phyloP scores from a whole-genome alignment of 192 early-diverging fungal genomes.

The Glomus cerebriforme region DNA sequence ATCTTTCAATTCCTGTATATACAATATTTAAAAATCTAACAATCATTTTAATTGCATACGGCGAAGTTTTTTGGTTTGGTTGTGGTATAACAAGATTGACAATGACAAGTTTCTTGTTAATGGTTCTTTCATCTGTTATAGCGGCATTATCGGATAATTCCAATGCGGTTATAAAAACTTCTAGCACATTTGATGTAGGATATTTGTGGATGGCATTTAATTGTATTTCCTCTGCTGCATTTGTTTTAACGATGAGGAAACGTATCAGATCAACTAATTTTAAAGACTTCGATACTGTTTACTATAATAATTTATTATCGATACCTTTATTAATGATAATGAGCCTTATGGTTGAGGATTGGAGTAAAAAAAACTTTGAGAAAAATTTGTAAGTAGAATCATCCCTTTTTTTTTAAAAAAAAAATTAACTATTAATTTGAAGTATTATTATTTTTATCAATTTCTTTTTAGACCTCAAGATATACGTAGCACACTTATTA shows the following conservation, averaged over 20 bases:
- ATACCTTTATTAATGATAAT: conserved; percentile 76
- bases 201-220: conserved; percentile 93
- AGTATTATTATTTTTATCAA: background rate
- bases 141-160: conserved; percentile 80
- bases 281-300: conserved; percentile 98
- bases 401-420: background rate
- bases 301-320: conserved; percentile 93
- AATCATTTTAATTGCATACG: conserved; percentile 95
- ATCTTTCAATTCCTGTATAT: conserved; percentile 89
- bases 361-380: conserved; percentile 58
- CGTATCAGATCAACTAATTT: conserved; percentile 88
- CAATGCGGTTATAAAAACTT: conserved; percentile 28
- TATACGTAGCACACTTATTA: conserved; percentile 55
- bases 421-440: background rate
- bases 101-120: conserved; percentile 80
- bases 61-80: conserved; percentile 83
- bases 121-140: conserved; percentile 85
- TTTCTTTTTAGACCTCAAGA: conserved; percentile 38
- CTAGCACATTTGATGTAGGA: conserved; percentile 45
- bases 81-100: conserved; percentile 81
- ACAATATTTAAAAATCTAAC: conserved; percentile 99
- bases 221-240: conserved; percentile 86
- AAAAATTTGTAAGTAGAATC: conserved; percentile 56
- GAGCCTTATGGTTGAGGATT: conserved; percentile 71
- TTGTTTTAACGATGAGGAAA: conserved; percentile 89